These are phyloP conservation scores for Tylopilus orsonianus DNA, from an alignment of 1,284 basidiomycete species.

Conservation along the genomic window DNA sequence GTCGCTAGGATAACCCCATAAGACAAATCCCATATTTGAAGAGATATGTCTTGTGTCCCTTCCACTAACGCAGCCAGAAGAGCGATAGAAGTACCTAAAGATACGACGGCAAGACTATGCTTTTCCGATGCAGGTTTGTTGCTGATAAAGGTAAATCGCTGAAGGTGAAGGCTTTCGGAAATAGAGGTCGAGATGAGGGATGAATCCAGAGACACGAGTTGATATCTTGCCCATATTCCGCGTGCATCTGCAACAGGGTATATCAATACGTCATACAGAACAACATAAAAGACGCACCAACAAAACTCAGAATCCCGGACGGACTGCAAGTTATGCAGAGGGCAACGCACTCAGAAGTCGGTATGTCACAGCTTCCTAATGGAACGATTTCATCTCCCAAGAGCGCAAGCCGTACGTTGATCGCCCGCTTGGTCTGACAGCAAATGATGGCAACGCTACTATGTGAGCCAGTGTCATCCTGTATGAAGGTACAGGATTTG, in stretches of 20 bases:
- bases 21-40: constrained; percentile 71
- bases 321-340: constrained; percentile 27
- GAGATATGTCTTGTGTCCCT: constrained; percentile 46
- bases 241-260: constrained; percentile 20
- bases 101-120: constrained; percentile 42
- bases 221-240: constrained; percentile 39
- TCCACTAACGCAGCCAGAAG: constrained; percentile 52
- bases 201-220: constrained; percentile 35
- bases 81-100: constrained; percentile 63
- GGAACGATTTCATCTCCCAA: constrained; percentile 22
- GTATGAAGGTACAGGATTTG: constrained; percentile 44
- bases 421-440: constrained; percentile 12
- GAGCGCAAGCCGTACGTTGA: constrained; percentile 24
- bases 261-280: not conserved
- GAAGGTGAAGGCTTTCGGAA: constrained; percentile 42
- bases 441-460: constrained; percentile 19
- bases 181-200: constrained; percentile 29
- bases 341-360: constrained; percentile 8
- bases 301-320: constrained; percentile 30
- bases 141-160: constrained; percentile 31
- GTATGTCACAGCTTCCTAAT: constrained; percentile 25
- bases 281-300: constrained; percentile 23
- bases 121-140: constrained; percentile 24
- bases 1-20: constrained; percentile 65
- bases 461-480: constrained; percentile 16